Evolutionary conservation across 1,284 basidiomycete genomes (phyloP).

Genomic region (Ustilago vetiveriae): DNA sequence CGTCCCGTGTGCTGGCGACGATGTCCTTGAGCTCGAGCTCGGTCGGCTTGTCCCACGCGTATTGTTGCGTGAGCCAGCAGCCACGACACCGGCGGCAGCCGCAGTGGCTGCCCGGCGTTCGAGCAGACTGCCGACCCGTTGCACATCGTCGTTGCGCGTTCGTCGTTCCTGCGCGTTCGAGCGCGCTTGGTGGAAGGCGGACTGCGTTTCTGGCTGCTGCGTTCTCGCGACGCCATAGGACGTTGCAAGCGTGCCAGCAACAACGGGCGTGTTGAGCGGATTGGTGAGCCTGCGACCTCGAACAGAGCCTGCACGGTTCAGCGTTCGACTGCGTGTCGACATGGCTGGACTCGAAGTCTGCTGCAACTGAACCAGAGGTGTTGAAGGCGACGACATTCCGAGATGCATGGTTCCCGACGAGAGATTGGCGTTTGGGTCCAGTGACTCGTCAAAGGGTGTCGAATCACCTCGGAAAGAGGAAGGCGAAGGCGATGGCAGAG

Average conservation of each 20-base stretch:
- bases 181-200: slow-evolving; percentile 7
- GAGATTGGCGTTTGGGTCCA: slow-evolving; percentile 9
- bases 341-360: slow-evolving; percentile 39
- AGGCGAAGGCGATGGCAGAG: slow-evolving; percentile 18
- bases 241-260: slow-evolving; percentile 3
- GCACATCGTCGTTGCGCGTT: slow-evolving; percentile 5
- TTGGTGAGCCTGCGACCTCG: slow-evolving; percentile 30
- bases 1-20: slow-evolving; percentile 26
- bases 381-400: slow-evolving; percentile 19
- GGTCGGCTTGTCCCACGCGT: slow-evolving; percentile 16
- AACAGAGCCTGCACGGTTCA: slow-evolving; percentile 24
- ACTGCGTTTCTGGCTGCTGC: slow-evolving; percentile 1
- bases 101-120: slow-evolving; percentile 27
- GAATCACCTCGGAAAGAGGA: slow-evolving; percentile 17
- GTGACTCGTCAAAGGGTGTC: slow-evolving; percentile 9
- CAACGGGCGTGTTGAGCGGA: slow-evolving; percentile 30
- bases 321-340: slow-evolving; percentile 44
- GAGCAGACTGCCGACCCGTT: slow-evolving; percentile 13
- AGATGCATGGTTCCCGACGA: slow-evolving; percentile 30
- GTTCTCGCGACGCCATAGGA: neutral
- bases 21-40: slow-evolving; percentile 27
- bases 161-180: slow-evolving; percentile 1
- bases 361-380: slow-evolving; percentile 18
- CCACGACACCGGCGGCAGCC: slow-evolving; percentile 5
- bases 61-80: neutral